phyloP scores from a whole-genome alignment of 768 basidiomycete species.

The Cystofilobasidium bisporidii region DNA sequence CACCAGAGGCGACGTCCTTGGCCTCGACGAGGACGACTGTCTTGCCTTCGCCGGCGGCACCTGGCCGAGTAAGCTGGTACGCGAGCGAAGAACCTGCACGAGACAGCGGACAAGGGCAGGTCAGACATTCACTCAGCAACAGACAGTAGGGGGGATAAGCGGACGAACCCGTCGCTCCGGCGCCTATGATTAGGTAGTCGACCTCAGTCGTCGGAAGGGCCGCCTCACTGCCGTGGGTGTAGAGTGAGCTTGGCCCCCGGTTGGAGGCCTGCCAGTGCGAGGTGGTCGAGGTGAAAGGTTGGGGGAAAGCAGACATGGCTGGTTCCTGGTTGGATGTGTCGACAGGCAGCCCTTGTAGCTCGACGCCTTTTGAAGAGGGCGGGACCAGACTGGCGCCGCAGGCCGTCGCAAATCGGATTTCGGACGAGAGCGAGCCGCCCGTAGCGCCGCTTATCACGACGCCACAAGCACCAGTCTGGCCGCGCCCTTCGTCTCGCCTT shows the following conservation, averaged over 20 bases:
- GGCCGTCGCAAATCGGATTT: too few relatives aligned
- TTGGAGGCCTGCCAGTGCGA: constrained; percentile 30
- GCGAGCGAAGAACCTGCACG: constrained; percentile 21
- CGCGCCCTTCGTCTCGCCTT: too few relatives aligned
- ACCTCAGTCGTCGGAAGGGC: constrained; percentile 11
- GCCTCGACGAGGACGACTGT: constrained; percentile 24
- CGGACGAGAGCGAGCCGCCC: too few relatives aligned
- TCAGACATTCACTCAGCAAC: too few relatives aligned
- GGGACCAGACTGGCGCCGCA: too few relatives aligned
- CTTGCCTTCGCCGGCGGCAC: constrained; percentile 24
- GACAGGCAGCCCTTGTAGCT: not conserved
- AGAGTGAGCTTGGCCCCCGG: constrained; percentile 15
- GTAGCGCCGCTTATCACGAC: too few relatives aligned
- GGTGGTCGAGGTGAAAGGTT: constrained; percentile 8
- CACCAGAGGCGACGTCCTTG: constrained; percentile 27
- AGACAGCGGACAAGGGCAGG: too few relatives aligned
- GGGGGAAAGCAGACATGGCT: constrained; percentile 26
- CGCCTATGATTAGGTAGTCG: constrained; percentile 23
- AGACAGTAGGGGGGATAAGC: too few relatives aligned
- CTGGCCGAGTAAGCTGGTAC: constrained; percentile 25
- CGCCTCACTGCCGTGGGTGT: not conserved
- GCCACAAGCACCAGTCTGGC: too few relatives aligned
- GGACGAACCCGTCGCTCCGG: constrained; percentile 19
- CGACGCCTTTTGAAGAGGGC: too few relatives aligned
- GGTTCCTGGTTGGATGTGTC: too few relatives aligned